A percentile compares a stretch with the other conserved stretches of the same genome.
phyloP scores from a whole-genome alignment of 345 rosid genomes.

The Toxicodendron radicans region DNA sequence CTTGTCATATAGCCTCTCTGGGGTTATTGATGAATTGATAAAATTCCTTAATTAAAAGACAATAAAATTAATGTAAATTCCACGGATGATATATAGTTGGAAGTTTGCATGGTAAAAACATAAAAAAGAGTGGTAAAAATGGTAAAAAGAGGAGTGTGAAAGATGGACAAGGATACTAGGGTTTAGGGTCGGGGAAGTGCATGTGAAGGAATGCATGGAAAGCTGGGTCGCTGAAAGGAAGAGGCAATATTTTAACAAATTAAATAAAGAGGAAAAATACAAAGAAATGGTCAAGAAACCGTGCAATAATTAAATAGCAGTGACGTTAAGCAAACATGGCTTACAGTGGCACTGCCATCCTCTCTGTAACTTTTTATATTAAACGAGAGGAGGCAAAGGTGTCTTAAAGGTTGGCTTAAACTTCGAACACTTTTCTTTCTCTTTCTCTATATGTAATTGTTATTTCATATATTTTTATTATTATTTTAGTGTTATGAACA shows the following conservation, averaged over 20 bases:
- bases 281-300: conserved; percentile 65
- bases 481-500: conserved; percentile 2
- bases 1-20: no score
- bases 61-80: no score
- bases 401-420: conserved; percentile 43
- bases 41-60: no score
- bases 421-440: conserved; percentile 28
- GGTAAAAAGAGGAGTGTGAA: conserved; percentile 29
- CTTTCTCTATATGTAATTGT: background rate
- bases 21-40: no score
- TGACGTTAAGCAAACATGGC: conserved; percentile 78
- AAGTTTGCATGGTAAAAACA: conserved; percentile 26
- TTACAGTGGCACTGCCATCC: conserved; percentile 37
- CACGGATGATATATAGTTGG: background rate
- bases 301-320: conserved; percentile 44
- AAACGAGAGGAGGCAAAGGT: conserved; percentile 33
- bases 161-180: conserved; percentile 34
- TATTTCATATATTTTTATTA: background rate
- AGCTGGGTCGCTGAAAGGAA: conserved; percentile 44
- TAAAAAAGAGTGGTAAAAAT: conserved; percentile 36
- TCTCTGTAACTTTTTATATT: conserved; percentile 20
- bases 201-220: conserved; percentile 74
- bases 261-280: conserved; percentile 34
- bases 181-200: conserved; percentile 46
- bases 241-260: conserved; percentile 21